Evolutionary conservation across 352 stramenopile species (phyloP).

Genomic region (Phytopythium aichiense): DNA sequence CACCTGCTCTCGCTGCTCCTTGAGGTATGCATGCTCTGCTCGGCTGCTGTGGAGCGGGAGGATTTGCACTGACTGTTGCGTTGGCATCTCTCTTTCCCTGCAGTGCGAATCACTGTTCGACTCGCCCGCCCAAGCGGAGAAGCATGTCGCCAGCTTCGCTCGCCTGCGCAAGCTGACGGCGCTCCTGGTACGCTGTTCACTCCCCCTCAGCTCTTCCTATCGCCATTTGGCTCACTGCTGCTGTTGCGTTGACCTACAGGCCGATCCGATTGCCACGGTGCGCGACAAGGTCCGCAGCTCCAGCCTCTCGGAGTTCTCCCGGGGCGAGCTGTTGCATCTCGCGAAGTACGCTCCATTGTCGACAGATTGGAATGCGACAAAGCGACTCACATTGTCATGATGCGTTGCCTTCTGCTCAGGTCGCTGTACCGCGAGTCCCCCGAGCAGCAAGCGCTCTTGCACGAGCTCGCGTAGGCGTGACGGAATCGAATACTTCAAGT

Average conservation of each 20-base stretch:
- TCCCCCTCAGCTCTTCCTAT: background rate
- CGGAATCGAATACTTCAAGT: background rate
- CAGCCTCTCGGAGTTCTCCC: constrained; percentile 33
- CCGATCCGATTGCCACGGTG: constrained; percentile 54
- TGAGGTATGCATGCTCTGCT: constrained; percentile 25
- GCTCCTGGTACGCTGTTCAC: constrained; percentile 35
- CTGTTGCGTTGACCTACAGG: constrained; percentile 17
- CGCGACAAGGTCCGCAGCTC: constrained; percentile 50
- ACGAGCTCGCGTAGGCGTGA: constrained; percentile 15
- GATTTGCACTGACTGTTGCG: background rate
- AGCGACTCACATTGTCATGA: background rate
- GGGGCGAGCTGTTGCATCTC: constrained; percentile 37
- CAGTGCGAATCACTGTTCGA: constrained; percentile 47
- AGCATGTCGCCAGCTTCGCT: constrained; percentile 39
- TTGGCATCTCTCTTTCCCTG: background rate
- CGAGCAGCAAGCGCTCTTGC: constrained; percentile 45
- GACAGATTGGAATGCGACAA: no score
- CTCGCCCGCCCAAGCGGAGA: constrained; percentile 44
- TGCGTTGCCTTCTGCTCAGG: constrained; percentile 14
- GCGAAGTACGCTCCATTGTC: constrained; percentile 29
- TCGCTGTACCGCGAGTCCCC: constrained; percentile 60
- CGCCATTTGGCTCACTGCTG: background rate
- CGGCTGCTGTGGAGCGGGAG: background rate
- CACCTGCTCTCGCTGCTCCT: constrained; percentile 42
- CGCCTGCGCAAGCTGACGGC: constrained; percentile 44